Percentiles rank a stretch among this genome's conserved stretches.
Conservation (phyloP, 768 basidiomycete species). For the Agrocybe pediades region DNA sequence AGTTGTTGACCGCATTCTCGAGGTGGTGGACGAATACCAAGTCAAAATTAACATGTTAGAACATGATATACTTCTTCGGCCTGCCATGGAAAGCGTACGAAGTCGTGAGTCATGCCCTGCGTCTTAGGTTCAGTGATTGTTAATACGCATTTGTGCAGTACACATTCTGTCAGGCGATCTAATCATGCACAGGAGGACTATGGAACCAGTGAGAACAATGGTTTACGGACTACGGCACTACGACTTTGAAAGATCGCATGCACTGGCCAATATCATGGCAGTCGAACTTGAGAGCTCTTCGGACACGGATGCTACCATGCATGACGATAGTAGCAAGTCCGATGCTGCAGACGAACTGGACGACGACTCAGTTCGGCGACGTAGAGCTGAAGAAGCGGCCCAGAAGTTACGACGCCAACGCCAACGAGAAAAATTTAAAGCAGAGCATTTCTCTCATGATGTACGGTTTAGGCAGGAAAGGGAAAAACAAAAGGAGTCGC, state of each 20-base stretch:
- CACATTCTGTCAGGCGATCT: slow-evolving; percentile 78
- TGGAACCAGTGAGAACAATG: slow-evolving; percentile 70
- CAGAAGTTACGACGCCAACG: neutral
- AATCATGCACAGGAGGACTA: slow-evolving; percentile 70
- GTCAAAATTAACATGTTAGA: slow-evolving; percentile 60
- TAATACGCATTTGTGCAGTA: slow-evolving; percentile 37
- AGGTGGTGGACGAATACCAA: slow-evolving; percentile 70
- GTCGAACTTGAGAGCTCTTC: neutral
- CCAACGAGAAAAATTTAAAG: neutral
- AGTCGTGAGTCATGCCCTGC: slow-evolving; percentile 40
- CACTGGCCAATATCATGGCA: slow-evolving; percentile 44
- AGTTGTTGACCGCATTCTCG: slow-evolving; percentile 68
- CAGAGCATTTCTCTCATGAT: neutral
- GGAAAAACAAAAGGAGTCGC: neutral
- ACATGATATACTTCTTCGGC: slow-evolving; percentile 55
- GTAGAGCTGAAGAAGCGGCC: neutral
- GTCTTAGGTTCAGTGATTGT: neutral
- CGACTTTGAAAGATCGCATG: slow-evolving; percentile 66
- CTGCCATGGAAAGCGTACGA: slow-evolving; percentile 60
- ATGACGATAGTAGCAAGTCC: neutral
- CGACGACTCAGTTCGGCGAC: neutral
- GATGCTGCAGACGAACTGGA: neutral
- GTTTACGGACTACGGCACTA: slow-evolving; percentile 70
- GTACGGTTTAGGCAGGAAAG: neutral
- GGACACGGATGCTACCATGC: neutral